A percentile compares a stretch with the other conserved stretches of the same genome.
Conservation (phyloP, 495 filamentous ascomycete species). For the Penicillium diatomitis region DNA sequence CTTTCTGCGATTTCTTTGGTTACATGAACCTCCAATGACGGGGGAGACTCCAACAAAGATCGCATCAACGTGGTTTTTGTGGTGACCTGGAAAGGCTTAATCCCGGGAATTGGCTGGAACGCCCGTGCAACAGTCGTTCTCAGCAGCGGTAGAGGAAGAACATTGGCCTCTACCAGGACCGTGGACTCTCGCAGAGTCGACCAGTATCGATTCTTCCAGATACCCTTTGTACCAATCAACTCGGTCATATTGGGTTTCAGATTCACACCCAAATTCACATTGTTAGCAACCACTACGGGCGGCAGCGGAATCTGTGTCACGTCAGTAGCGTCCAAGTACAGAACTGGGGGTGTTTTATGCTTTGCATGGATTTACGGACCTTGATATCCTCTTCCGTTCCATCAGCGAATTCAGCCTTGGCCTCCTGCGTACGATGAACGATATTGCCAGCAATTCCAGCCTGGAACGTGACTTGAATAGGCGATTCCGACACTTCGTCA, state of each 20-base stretch:
- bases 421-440: conserved; percentile 10
- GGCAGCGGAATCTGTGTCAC: conserved; percentile 20
- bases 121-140: conserved; percentile 21
- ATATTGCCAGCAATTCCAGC: conserved; percentile 25
- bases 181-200: conserved; percentile 24
- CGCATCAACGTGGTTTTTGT: conserved; percentile 19
- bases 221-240: conserved; percentile 19
- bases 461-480: conserved; percentile 23
- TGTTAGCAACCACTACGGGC: conserved; percentile 16
- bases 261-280: conserved; percentile 26
- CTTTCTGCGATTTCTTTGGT: conserved; percentile 20
- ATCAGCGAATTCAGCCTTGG: conserved; percentile 18
- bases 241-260: conserved; percentile 19
- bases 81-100: conserved; percentile 26
- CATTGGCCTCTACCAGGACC: conserved; percentile 12
- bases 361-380: conserved; percentile 7
- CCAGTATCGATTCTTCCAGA: conserved; percentile 20
- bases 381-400: conserved; percentile 13
- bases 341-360: too few species aligned
- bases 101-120: conserved; percentile 22
- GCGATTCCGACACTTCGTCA: conserved; percentile 8
- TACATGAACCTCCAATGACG: conserved; percentile 22
- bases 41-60: conserved; percentile 18
- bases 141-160: conserved; percentile 25
- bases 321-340: too few species aligned